Conservation (phyloP, 108 stramenopile genomes). For the Craspedostauros australis region DNA sequence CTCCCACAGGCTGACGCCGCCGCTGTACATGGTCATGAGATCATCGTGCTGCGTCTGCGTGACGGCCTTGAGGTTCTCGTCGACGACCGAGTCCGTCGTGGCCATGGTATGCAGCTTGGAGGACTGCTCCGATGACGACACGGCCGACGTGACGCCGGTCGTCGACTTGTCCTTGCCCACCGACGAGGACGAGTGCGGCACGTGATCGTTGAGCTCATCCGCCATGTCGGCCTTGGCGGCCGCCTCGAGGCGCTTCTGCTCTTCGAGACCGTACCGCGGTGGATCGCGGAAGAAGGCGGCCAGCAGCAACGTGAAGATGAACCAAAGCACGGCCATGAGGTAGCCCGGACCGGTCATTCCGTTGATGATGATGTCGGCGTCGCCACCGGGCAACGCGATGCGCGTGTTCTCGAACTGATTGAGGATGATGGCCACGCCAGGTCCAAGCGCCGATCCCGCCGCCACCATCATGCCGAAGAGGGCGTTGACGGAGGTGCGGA, state of each 20-base stretch:
- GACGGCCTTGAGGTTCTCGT: not conserved
- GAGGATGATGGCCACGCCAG: slow-evolving; percentile 69
- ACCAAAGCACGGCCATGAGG: slow-evolving; percentile 78
- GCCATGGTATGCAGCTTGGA: too few species aligned
- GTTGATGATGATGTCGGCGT: slow-evolving; percentile 42
- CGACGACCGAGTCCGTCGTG: too few species aligned
- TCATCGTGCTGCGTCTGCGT: not conserved
- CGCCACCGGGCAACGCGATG: slow-evolving; percentile 33
- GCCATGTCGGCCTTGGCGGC: not conserved
- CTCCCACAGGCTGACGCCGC: not conserved
- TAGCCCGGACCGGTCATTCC: slow-evolving; percentile 78
- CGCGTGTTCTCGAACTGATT: slow-evolving; percentile 37
- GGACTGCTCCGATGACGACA: too few species aligned
- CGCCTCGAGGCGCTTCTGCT: slow-evolving; percentile 43
- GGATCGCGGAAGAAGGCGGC: slow-evolving; percentile 47
- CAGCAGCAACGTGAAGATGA: slow-evolving; percentile 33
- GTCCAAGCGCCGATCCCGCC: slow-evolving; percentile 77
- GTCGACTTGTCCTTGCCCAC: slow-evolving; percentile 9
- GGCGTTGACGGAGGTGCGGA: slow-evolving; percentile 78
- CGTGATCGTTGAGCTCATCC: not conserved
- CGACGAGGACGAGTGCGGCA: not conserved
- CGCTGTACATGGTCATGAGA: not conserved
- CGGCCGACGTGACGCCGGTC: too few species aligned
- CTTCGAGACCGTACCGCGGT: slow-evolving; percentile 48
- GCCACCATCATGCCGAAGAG: slow-evolving; percentile 76